Base-by-base conservation (phyloP, 345 rosid species). In the Lagerstroemia speciosa region DNA sequence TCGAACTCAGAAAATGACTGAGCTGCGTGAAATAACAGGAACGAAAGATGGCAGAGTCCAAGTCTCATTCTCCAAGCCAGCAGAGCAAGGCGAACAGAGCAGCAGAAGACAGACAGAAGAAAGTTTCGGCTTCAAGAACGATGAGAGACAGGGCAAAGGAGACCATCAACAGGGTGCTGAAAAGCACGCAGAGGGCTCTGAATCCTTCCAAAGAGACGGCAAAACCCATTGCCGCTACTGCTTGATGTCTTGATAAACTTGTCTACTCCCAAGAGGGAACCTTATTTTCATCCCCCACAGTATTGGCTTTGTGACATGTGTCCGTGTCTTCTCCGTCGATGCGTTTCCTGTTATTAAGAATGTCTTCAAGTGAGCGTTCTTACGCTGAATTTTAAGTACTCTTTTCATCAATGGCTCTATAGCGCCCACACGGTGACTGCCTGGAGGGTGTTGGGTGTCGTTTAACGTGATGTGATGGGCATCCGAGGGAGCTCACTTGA, bases 161-260 rank as follows among this genome's bases (percentile, higher is more conserved):
- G 70, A 75, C 69, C 19, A 69, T 78, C 43, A 70, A 17, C 71
- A 76, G 69, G 24, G 55, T 76, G 19, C 30, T 74, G 27, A 69
- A 45, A 69, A 71, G 69, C 38, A 76, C 81, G 17, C 73, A 65
- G 37, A 79, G 70, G 48, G 78, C 72, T 27, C 45, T 76, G 69
- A 40, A 43, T 31, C 46, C 73, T 61, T 46, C 76, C 24, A 75
- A 78, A 64, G 69, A 62, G 57, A 57, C 77, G 0, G 58, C 27
- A 52, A 73, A 68, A 37, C 33, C 37, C 10, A 67, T 58, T 40
- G 76, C 72, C 29, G 67, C 78, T 10, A 58, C 66, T 27, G 68
- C 72, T 31, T 70, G 63, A 78, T 24, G 38, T 17, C 29, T 66
- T 15, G 16, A 12, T 38, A 38, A 32, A 46, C 6, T 53, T 68